Conservation (phyloP, 371 early-diverging fungal genomes). For the Circinella minor region DNA sequence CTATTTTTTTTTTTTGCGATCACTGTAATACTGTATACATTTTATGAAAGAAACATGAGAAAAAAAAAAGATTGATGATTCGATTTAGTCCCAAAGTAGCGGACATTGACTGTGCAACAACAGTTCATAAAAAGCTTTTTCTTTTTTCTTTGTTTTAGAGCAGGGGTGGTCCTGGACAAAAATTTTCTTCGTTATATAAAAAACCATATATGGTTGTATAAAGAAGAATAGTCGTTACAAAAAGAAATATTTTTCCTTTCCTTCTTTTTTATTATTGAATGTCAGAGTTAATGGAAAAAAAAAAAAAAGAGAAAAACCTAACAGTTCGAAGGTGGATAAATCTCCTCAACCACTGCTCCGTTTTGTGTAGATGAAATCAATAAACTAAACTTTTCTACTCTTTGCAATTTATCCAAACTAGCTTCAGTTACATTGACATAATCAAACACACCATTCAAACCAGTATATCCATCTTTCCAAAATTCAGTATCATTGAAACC, state of each 20-base stretch:
- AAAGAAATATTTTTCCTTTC: background rate
- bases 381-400: slow-evolving; percentile 42
- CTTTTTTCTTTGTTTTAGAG: background rate
- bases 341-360: slow-evolving; percentile 48
- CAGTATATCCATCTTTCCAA: slow-evolving; percentile 72
- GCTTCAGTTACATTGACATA: slow-evolving; percentile 59
- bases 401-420: slow-evolving; percentile 25
- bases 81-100: background rate
- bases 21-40: background rate
- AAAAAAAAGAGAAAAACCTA: background rate
- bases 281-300: too few relatives aligned
- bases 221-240: too few relatives aligned
- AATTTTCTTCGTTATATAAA: too few relatives aligned
- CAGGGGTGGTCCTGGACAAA: slow-evolving; percentile 1
- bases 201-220: too few relatives aligned
- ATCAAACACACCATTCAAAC: slow-evolving; percentile 63
- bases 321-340: slow-evolving; percentile 30
- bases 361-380: slow-evolving; percentile 33
- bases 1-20: too few relatives aligned
- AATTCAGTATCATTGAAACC: slow-evolving; percentile 31
- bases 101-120: slow-evolving; percentile 1
- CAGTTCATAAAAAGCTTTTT: background rate
- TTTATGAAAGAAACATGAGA: too few relatives aligned
- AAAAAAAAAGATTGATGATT: too few relatives aligned
- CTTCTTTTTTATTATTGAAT: background rate